A percentile compares a stretch with the other conserved stretches of the same genome.
phyloP scores from a whole-genome alignment of 2,329 filamentous ascomycete genomes.

The Dothidotthia symphoricarpi region DNA sequence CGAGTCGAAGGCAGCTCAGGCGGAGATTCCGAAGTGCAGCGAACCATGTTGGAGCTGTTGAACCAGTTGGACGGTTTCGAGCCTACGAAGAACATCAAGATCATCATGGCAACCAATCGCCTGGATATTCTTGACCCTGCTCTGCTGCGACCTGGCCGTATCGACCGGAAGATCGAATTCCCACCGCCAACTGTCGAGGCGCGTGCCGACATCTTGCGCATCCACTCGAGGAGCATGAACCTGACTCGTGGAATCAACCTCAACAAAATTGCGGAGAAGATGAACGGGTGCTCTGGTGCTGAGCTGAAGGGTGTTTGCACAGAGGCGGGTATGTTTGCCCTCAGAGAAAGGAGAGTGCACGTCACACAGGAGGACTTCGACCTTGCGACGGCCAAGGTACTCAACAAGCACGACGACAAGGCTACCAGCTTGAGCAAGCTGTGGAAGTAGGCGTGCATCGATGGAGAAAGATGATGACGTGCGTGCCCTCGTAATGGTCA shows the following conservation, averaged over 20 bases:
- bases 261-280: constrained; percentile 98
- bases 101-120: constrained; percentile 99
- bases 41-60: constrained; percentile 96
- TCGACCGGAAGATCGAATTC: constrained; percentile 99
- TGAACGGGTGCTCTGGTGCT: constrained; percentile 97
- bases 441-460: constrained; percentile 61
- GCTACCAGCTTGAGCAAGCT: constrained; percentile 86
- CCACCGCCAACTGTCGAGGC: constrained; percentile 95
- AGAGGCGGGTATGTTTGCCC: constrained; percentile 96
- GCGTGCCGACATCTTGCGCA: constrained; percentile 93
- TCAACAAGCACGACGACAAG: constrained; percentile 99
- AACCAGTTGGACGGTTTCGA: constrained; percentile 99
- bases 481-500: too few species aligned
- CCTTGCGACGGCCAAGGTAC: constrained; percentile 94
- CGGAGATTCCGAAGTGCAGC: constrained; percentile 95
- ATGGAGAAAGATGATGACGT: background rate
- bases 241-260: constrained; percentile 95
- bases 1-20: constrained; percentile 94
- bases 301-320: constrained; percentile 99
- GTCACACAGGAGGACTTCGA: constrained; percentile 99
- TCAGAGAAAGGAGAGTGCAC: constrained; percentile 92
- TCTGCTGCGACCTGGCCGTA: constrained; percentile 89
- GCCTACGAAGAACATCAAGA: constrained; percentile 99
- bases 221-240: constrained; percentile 98
- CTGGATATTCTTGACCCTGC: constrained; percentile 96